Evolutionary conservation across 768 basidiomycete species (phyloP), one percentile per base, ranked within the genome.

Genomic region (Lactarius indigo): DNA sequence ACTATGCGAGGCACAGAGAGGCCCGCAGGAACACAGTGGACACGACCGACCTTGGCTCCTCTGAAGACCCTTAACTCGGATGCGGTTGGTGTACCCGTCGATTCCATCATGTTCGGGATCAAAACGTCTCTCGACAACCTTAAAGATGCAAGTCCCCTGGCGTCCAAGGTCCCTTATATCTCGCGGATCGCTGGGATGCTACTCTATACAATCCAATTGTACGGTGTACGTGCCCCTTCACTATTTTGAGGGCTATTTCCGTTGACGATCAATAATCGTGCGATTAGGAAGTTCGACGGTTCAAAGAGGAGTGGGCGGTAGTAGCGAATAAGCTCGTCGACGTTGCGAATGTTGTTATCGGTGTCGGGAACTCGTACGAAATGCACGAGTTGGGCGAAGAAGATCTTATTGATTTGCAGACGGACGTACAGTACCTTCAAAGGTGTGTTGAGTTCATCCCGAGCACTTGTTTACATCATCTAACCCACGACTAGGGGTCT

Each of bases 1-100:
- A 60, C 64, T 10, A 65, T 60, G 59, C 30, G 64, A 5, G 64
- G 64, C 18, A 35, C n/a, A 28, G 54, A 20, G 17, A 33, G 58
- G 9, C 64, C 64, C 17, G 58, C 23, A n/a, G 8, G 54, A 31
- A 65, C 58, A 2, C 35, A 18, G 6, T 65, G 64, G 64, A 57
- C 59, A 41, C 31, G n/a, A 18, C 64, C 64, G 1, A 33, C 31
- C 5, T 18, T 65, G 12, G 33, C 44, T 2, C 47, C 64, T 15
- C 31, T 65, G 1, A 31, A n/a, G n/a, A 47, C 64, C 5, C 50
- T 65, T 5, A 26, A 4, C 37, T 52, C 12, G 28, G 58, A 59
- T 8, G 50, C 59, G n/a, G n/a, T n/a, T n/a, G n/a, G n/a, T n/a
- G n/a, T n/a, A n/a, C n/a, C n/a, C 3, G 31, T 31, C 18, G 31